Base-by-base conservation (phyloP, 2,329 filamentous ascomycete species). In the Scytalidium sp. region DNA sequence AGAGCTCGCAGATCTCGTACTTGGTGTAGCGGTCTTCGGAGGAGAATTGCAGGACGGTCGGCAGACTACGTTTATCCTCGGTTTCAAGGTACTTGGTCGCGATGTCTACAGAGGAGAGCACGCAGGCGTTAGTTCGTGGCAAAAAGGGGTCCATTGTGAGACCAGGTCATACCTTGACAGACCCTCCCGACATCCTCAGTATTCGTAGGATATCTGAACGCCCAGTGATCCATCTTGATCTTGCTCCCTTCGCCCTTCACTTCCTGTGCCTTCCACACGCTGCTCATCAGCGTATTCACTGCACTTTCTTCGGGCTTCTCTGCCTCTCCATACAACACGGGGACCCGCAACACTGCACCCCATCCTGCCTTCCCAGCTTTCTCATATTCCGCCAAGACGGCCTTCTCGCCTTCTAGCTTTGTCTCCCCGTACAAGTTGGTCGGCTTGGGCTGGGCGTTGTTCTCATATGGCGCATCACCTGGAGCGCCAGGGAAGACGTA, bases 1-100 rank as follows among this genome's bases (percentile, higher is more conserved):
- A 85, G 9, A 79, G 71, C 69, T 89, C 73, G 66, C 88, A 92
- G 49, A 97, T 96, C 67, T 93, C 84, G 67, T 92, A 95, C 72
- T 96, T 96, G 43, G 91, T 96, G 75, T 85, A 88, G 56, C 77
- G 81, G 59, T 96, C 88, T 68, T 96, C 90, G 42, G 89, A 90
- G 3, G 87, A 89, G 70, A 96, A 96, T 48, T 97, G 91, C 17
- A 96, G 75, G 41, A 91, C 80, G 22, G 64, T 72, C 0, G 91
- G 91, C 36, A 96, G 70, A 15, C 72, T 64, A 10, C 72, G 66
- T 45, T 75, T 70, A 32, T 79, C 72, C 36, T 66, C 61, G 11
- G 73, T 68, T 3, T 65, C 68, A 47, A 87, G 72, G 61, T 92
- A 94, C 61, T 87, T 84, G 53, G 75, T 75, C 2, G 87, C 81